Conservation (phyloP, 805 yeast species). For the Saccharomycopsis fibuligera region DNA sequence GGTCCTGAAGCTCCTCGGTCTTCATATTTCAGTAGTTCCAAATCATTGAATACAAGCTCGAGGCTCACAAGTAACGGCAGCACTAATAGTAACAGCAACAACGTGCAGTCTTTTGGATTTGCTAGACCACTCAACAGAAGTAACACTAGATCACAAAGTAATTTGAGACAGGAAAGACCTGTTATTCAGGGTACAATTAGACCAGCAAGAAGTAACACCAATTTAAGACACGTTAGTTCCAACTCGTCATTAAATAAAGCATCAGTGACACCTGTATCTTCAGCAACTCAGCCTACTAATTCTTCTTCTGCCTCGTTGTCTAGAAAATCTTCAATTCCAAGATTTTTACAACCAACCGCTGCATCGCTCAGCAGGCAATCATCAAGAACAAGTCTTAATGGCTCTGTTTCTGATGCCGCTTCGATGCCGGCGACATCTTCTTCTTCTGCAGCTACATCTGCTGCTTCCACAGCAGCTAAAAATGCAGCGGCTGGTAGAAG, state of each 20-base stretch:
- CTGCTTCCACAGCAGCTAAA: background rate
- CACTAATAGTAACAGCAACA: constrained; percentile 1
- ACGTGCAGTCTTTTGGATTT: background rate
- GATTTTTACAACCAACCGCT: constrained; percentile 17
- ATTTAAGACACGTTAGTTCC: background rate
- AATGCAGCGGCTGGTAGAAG: background rate
- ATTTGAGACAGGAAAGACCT: background rate
- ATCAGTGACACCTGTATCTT: no score
- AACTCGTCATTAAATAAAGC: background rate
- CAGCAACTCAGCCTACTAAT: background rate
- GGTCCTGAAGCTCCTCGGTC: background rate
- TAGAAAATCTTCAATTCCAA: constrained; percentile 13
- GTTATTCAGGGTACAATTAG: background rate
- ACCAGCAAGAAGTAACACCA: constrained; percentile 9
- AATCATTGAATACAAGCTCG: background rate
- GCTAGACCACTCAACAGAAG: constrained; percentile 4
- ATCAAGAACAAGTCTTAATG: constrained; percentile 10
- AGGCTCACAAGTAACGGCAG: background rate
- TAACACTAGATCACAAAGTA: background rate
- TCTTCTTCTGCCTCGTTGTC: background rate
- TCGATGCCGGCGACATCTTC: background rate
- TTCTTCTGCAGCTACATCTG: background rate
- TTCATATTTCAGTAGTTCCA: constrained; percentile 3
- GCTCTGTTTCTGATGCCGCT: background rate
- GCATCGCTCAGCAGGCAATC: constrained; percentile 19